phyloP scores from a whole-genome alignment of 768 basidiomycete species.

The Mycena sanguinolenta region DNA sequence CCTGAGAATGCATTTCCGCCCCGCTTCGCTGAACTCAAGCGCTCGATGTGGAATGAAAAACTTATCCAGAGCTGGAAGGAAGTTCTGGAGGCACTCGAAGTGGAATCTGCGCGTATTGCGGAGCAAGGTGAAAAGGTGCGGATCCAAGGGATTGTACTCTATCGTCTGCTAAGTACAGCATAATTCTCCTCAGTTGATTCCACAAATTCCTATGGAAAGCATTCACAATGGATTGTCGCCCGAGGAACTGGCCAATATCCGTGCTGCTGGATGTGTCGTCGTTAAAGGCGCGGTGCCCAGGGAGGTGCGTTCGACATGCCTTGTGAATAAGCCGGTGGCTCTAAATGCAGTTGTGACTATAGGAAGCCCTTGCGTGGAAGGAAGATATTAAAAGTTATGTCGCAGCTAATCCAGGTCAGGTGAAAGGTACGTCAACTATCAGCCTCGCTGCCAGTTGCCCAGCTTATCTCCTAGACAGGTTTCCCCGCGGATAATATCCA shows the following conservation, averaged over 20 bases:
- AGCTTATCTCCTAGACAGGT: conserved; percentile 52
- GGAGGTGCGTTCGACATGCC: conserved; percentile 51
- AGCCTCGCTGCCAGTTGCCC: not conserved
- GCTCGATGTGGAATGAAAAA: conserved; percentile 59
- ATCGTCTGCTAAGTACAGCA: too few relatives aligned
- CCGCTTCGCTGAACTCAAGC: conserved; percentile 74
- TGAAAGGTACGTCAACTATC: conserved; percentile 56
- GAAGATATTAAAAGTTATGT: conserved; percentile 66
- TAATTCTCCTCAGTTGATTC: conserved; percentile 58
- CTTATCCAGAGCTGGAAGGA: conserved; percentile 68
- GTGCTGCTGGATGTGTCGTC: conserved; percentile 66
- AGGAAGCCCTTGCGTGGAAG: conserved; percentile 77
- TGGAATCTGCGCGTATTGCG: conserved; percentile 60
- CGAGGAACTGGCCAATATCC: conserved; percentile 59
- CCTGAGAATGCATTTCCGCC: conserved; percentile 59
- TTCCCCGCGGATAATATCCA: conserved; percentile 78
- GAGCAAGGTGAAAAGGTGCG: conserved; percentile 60
- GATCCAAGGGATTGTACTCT: not conserved
- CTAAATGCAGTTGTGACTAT: not conserved
- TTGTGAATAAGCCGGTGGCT: not conserved
- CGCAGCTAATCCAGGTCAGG: conserved; percentile 56
- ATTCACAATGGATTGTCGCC: conserved; percentile 62
- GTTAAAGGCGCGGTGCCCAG: conserved; percentile 69
- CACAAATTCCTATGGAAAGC: conserved; percentile 60
- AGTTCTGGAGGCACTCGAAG: conserved; percentile 64